A percentile compares a stretch with the other conserved stretches of the same genome.
These are phyloP conservation scores for Tilletia setariae DNA, from an alignment of 1,284 basidiomycete species.

Conservation along the genomic window DNA sequence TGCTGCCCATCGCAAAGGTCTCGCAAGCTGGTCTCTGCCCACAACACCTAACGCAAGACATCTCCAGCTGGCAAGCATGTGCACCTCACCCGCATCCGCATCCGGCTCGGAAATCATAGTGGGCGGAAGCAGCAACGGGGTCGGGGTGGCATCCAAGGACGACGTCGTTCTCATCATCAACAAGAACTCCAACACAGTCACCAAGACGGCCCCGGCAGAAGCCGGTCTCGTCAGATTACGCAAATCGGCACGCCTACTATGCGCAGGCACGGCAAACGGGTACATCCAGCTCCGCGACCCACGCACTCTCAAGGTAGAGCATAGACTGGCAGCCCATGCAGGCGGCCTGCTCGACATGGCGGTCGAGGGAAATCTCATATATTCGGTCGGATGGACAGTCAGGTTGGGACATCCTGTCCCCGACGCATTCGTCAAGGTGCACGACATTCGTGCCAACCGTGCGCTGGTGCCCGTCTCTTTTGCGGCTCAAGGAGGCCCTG, in stretches of 20 bases:
- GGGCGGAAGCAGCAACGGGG: slow-evolving; percentile 35
- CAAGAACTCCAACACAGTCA: slow-evolving; percentile 39
- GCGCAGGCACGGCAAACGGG: slow-evolving; percentile 41
- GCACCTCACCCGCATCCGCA: slow-evolving; percentile 37
- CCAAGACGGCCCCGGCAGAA: slow-evolving; percentile 39
- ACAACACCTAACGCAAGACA: slow-evolving; percentile 21
- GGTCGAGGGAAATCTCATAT: slow-evolving; percentile 48
- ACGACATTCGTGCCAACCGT: slow-evolving; percentile 79
- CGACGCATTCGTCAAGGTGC: slow-evolving; percentile 88
- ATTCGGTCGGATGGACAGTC: slow-evolving; percentile 52
- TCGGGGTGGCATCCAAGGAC: slow-evolving; percentile 27
- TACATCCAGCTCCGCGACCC: slow-evolving; percentile 52
- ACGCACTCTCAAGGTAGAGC: slow-evolving; percentile 44
- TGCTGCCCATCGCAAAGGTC: slow-evolving; percentile 54
- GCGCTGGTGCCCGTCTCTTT: slow-evolving; percentile 80
- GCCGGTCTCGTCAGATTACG: slow-evolving; percentile 44
- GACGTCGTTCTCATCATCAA: slow-evolving; percentile 45
- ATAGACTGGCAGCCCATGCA: slow-evolving; percentile 49
- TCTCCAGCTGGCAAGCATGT: slow-evolving; percentile 45
- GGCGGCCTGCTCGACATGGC: slow-evolving; percentile 52
- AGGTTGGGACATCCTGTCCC: slow-evolving; percentile 69
- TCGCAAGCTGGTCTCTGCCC: slow-evolving; percentile 51
- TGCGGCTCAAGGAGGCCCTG: slow-evolving; percentile 69
- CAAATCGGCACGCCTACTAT: slow-evolving; percentile 39
- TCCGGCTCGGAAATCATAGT: slow-evolving; percentile 47